Evolutionary conservation across 345 rosid species (phyloP).

Genomic region (Sisymbrium altissimum): DNA sequence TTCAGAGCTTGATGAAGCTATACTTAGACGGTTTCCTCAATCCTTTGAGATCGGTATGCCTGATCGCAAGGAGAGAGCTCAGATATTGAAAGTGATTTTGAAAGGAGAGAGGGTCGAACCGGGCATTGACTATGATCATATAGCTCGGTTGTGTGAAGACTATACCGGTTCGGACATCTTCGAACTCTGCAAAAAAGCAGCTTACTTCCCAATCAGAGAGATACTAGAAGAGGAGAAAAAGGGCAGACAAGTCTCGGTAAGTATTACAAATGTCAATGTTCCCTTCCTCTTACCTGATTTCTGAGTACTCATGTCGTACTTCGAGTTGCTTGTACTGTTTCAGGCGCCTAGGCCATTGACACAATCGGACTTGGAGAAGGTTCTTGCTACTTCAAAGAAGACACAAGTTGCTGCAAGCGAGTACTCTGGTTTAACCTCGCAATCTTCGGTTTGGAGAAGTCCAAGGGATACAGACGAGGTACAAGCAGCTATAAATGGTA

Average conservation of each 20-base stretch:
- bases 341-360: conserved; percentile 73
- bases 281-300: background rate
- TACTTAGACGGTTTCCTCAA: conserved; percentile 88
- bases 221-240: conserved; percentile 69
- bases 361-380: conserved; percentile 64
- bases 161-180: conserved; percentile 92
- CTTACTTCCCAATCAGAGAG: conserved; percentile 86
- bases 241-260: conserved; percentile 53
- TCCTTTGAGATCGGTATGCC: conserved; percentile 94
- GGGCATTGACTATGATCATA: conserved; percentile 50
- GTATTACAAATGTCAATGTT: conserved; percentile 15
- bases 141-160: conserved; percentile 70
- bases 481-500: conserved; percentile 66
- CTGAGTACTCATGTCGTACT: background rate
- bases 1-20: conserved; percentile 97
- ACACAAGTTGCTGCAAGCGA: conserved; percentile 73
- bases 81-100: conserved; percentile 71
- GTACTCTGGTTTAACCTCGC: conserved; percentile 51
- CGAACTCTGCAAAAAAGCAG: conserved; percentile 94
- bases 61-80: conserved; percentile 60
- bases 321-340: background rate
- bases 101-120: conserved; percentile 71
- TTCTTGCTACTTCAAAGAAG: conserved; percentile 59
- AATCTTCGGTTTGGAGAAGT: conserved; percentile 52
- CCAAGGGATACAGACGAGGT: conserved; percentile 55